Evolutionary conservation across 371 early-diverging fungal species (phyloP), one percentile per base, ranked within the genome.

Genomic region (Coemansia sp.): DNA sequence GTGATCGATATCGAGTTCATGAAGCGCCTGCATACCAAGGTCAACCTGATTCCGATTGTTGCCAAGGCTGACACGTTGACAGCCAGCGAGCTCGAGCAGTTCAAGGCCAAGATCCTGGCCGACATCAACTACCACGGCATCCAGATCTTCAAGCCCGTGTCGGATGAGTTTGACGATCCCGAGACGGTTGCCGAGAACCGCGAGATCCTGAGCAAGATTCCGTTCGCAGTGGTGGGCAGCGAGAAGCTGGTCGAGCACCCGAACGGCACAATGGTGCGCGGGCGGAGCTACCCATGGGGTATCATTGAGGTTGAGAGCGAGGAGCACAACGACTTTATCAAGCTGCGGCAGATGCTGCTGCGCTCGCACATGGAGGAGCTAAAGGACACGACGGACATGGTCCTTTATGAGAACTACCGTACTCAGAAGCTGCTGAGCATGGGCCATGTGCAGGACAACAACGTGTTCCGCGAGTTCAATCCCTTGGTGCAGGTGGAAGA

Each of bases 1-100:
- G 97, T 96, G 72, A 89, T 97, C 61, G 98, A 98, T 78, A 96
- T 98, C 76, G 97, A 98, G 80, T 86, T 98, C 66, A 97, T 98
- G 97, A 90, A 92, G 77, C 85, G 90, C 18, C 82, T 98, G 67
- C 91, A 93, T 60, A 90, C 94, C 71, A 90, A 95, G 79, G 95
- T 92, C 67, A 98, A 98, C 78, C 88, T 98, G 51, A 96, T 98
- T 66, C 98, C 98, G 55, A 93, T 96, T 39, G 84, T 92, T 56
- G 90, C 90, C 65, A 89, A 89, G 72, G 87, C 90, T 29, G 92
- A 90, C 72, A 87, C 90, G 26, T 81, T 92, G 65, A 90, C 90
- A 2, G 86, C 88, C 22, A 77, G 82, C 57, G 91, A 92, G 71
- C 68, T 91, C 40, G 81, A 82, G 50, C 89, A 85, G 53, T 92